Evolutionary conservation across 2,329 filamentous ascomycete genomes (phyloP).

Genomic region (Sclerotinia nivalis): DNA sequence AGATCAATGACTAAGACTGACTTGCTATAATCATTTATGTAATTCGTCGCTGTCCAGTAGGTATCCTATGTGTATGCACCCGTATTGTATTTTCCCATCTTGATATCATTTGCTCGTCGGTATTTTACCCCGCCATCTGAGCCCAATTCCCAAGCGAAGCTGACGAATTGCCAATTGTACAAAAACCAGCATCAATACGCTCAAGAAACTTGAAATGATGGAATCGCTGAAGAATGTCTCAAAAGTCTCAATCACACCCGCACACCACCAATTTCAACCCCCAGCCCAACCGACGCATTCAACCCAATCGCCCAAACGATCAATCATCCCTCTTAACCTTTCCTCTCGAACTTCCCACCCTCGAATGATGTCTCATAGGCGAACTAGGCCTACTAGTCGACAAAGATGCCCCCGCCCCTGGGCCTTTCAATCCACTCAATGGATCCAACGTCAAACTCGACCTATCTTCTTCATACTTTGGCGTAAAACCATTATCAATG

Average conservation of each 20-base stretch:
- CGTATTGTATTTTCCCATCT: constrained; percentile 1
- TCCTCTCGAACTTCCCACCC: constrained; percentile 44
- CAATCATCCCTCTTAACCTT: constrained; percentile 45
- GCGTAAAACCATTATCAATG: constrained; percentile 41
- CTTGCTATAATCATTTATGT: background rate
- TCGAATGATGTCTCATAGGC: constrained; percentile 47
- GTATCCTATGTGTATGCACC: constrained; percentile 22
- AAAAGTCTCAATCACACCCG: background rate
- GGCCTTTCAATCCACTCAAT: constrained; percentile 43
- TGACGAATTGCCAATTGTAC: background rate
- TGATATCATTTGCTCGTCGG: constrained; percentile 8
- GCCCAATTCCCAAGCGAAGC: background rate
- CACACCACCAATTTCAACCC: background rate
- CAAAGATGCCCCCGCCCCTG: constrained; percentile 42
- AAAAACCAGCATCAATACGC: background rate
- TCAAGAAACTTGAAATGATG: background rate
- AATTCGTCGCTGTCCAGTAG: constrained; percentile 11
- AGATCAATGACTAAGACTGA: background rate
- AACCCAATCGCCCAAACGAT: constrained; percentile 13
- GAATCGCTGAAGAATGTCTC: background rate
- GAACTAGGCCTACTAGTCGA: constrained; percentile 55
- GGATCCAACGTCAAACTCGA: constrained; percentile 38
- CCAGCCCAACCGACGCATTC: background rate
- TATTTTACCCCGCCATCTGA: background rate
- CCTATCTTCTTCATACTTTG: constrained; percentile 38